Evolutionary conservation across 768 basidiomycete species (phyloP).

Genomic region (Hemileccinum rubropunctum): DNA sequence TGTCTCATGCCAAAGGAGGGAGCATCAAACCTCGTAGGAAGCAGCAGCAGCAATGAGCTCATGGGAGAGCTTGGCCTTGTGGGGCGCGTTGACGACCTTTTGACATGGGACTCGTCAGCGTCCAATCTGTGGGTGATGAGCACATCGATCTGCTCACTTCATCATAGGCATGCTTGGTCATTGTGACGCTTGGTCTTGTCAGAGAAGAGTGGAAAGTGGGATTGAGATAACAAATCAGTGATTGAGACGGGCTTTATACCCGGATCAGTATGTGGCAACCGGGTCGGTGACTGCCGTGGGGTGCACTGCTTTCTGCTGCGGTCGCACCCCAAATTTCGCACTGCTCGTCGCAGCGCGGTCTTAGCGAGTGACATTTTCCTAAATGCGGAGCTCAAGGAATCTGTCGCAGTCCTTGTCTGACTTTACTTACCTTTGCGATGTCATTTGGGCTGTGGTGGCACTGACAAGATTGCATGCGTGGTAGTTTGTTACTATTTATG

Average conservation of each 20-base stretch:
- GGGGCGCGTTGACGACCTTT: constrained; percentile 50
- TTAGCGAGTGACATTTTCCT: too few species aligned
- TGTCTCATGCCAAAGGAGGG: background rate
- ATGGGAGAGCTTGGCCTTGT: constrained; percentile 60
- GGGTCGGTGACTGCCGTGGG: background rate
- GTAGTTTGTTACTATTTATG: too few species aligned
- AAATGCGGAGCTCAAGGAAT: too few species aligned
- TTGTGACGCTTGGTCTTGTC: constrained; percentile 1
- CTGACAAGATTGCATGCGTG: too few species aligned
- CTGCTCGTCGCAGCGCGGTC: background rate
- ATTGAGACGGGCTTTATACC: background rate
- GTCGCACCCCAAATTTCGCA: background rate
- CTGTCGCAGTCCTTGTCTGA: too few species aligned
- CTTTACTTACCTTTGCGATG: too few species aligned
- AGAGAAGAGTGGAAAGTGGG: background rate
- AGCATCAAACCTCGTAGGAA: constrained; percentile 49
- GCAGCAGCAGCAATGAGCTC: constrained; percentile 69
- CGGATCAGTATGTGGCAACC: background rate
- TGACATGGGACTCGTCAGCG: background rate
- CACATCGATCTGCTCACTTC: constrained; percentile 13
- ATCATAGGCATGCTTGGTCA: constrained; percentile 16
- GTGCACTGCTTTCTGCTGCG: background rate
- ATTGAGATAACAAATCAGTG: background rate
- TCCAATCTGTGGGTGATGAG: background rate
- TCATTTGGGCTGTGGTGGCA: too few species aligned